Conservation (phyloP, 345 rosid species). For the Rubroshorea leprosula region DNA sequence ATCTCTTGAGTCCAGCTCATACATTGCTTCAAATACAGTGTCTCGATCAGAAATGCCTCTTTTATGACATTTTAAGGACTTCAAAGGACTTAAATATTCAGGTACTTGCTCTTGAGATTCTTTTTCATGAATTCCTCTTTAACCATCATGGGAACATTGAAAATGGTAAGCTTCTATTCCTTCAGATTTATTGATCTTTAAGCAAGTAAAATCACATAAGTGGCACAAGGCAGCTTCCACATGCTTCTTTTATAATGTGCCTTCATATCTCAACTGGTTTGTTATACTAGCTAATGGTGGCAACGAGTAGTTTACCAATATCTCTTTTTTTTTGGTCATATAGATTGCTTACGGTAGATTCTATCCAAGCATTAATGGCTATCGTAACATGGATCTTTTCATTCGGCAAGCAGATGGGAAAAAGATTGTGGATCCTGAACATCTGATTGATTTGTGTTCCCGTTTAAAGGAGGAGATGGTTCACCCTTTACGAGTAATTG, state of each 20-base stretch:
- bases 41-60: constrained; percentile 66
- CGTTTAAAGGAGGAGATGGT: constrained; percentile 55
- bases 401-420: constrained; percentile 59
- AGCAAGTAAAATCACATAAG: not conserved
- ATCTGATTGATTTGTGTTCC: constrained; percentile 38
- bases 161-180: not conserved
- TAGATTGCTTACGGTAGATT: constrained; percentile 68
- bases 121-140: not conserved
- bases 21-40: constrained; percentile 66
- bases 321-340: constrained; percentile 23
- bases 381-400: constrained; percentile 52
- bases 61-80: constrained; percentile 69
- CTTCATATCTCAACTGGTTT: not conserved
- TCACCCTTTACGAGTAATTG: constrained; percentile 51
- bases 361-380: constrained; percentile 37
- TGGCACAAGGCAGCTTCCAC: not conserved
- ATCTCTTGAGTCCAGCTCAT: constrained; percentile 64
- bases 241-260: not conserved
- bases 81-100: constrained; percentile 65
- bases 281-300: not conserved
- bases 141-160: not conserved
- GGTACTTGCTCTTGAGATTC: constrained; percentile 26
- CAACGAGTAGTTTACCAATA: constrained; percentile 6
- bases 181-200: not conserved
- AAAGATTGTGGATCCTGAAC: constrained; percentile 52